Base-by-base conservation (phyloP, 1,284 basidiomycete genomes). In the Ceratobasidium sp. region DNA sequence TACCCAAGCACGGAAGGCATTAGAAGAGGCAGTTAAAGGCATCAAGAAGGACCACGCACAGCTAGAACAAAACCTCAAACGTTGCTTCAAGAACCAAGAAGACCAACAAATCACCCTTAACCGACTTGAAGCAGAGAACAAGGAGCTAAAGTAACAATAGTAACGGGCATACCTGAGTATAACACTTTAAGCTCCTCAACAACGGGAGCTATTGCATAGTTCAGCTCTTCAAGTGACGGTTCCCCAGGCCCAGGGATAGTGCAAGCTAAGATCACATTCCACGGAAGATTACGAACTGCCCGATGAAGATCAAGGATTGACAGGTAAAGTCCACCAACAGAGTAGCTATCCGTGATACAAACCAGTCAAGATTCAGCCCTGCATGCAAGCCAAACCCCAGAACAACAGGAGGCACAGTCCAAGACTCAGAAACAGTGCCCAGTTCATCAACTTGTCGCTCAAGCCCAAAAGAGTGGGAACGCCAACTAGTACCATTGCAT, bases 161-260 rank as follows among this genome's bases (percentile, higher is more conserved):
- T n/a, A n/a, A n/a, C n/a, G n/a, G n/a, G n/a, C n/a, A n/a, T 48
- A 64, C 62, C 62, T 64, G 41, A 22, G 29, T 64, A 64, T 4
- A 64, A 11, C 3, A 8, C 5, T 22, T 64, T 45, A 48, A 64
- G 29, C 17, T 17, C 8, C 8, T 47, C 45, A 11, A 64, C 45
- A 6, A 64, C 27, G 3, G 62, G 62, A n/a, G 44, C 36, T 4
- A 64, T 6, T 29, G 27, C 62, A 64, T 64, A 44, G 45, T 64
- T 64, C 19, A 64, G 44, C 19, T 64, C 62, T 27, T 64, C 62
- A 1, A 64, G 22, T 3, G 41, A 47, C 2, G 62, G 62, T 44
- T 64, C 62, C 3, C 44, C 27, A 2, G 62, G 62, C 2, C 62
- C 62, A 24, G 44, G 62, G 19, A 48, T 48, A 8, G 44, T 27